These are phyloP conservation scores for Leonotis leonurus DNA, from an alignment of 257 asterid species.

Conservation along the genomic window DNA sequence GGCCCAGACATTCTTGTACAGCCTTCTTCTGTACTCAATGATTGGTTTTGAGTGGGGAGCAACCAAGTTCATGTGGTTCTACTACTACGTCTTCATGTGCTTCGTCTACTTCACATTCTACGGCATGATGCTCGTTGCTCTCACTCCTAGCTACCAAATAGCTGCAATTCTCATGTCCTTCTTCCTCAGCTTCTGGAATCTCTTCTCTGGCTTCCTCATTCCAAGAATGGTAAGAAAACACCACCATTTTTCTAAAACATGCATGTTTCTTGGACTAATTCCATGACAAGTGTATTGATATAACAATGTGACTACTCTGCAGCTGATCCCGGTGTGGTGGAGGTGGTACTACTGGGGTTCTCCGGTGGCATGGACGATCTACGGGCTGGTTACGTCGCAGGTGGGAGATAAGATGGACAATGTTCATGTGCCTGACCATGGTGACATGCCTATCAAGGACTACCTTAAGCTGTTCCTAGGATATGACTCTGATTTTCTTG, in stretches of 20 bases:
- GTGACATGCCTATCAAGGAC: conserved; percentile 39
- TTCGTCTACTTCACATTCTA: conserved; percentile 28
- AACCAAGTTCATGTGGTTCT: conserved; percentile 51
- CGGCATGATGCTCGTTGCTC: conserved; percentile 44
- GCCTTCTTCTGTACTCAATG: conserved; percentile 33
- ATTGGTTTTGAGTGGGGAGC: conserved; percentile 29
- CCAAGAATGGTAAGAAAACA: conserved; percentile 42
- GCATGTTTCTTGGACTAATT: not conserved
- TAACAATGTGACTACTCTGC: conserved; percentile 3
- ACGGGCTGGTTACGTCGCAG: conserved; percentile 49
- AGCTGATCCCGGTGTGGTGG: conserved; percentile 70
- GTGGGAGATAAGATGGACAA: conserved; percentile 33
- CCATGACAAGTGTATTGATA: too few relatives aligned
- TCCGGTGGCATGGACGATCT: conserved; percentile 52
- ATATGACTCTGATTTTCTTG: conserved; percentile 52
- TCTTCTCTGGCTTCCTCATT: conserved; percentile 67
- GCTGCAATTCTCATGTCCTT: conserved; percentile 63
- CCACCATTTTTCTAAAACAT: not conserved
- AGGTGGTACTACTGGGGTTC: conserved; percentile 80
- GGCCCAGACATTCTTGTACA: conserved; percentile 21
- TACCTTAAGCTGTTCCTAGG: conserved; percentile 45
- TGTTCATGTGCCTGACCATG: conserved; percentile 44
- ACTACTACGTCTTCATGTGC: conserved; percentile 33
- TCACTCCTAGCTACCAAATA: conserved; percentile 62
- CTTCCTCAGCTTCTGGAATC: conserved; percentile 70